Evolutionary conservation across 2,329 filamentous ascomycete genomes (phyloP).

Genomic region (Helminthosporium solani): DNA sequence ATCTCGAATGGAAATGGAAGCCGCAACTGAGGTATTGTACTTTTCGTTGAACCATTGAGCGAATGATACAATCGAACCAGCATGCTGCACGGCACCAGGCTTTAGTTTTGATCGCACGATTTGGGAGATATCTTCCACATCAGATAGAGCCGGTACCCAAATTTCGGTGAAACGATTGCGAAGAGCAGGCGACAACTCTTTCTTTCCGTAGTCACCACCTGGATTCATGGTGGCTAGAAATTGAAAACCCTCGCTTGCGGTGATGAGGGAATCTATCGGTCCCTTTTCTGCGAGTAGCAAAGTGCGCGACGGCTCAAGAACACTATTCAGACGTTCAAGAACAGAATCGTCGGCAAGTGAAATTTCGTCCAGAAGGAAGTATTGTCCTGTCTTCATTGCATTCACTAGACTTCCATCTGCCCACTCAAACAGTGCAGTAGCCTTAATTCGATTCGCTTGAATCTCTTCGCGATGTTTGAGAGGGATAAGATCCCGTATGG

Average conservation of each 20-base stretch:
- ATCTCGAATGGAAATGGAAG: slow-evolving; percentile 86
- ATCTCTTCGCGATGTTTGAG: slow-evolving; percentile 42
- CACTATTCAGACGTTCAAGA: slow-evolving; percentile 91
- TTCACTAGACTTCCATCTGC: slow-evolving; percentile 89
- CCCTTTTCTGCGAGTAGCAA: slow-evolving; percentile 94
- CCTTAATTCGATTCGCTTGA: slow-evolving; percentile 58
- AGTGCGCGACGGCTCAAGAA: slow-evolving; percentile 83
- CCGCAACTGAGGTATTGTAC: slow-evolving; percentile 72
- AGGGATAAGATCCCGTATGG: slow-evolving; percentile 51
- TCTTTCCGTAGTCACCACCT: slow-evolving; percentile 96
- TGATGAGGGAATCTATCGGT: slow-evolving; percentile 75
- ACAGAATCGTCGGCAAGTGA: slow-evolving; percentile 97
- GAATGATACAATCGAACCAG: slow-evolving; percentile 76
- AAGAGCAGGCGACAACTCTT: slow-evolving; percentile 90
- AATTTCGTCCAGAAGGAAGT: slow-evolving; percentile 96
- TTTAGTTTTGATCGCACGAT: slow-evolving; percentile 79
- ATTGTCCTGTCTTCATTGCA: slow-evolving; percentile 85
- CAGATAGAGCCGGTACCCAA: slow-evolving; percentile 88
- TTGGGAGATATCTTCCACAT: slow-evolving; percentile 79
- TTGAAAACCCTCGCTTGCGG: slow-evolving; percentile 78
- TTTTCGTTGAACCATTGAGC: slow-evolving; percentile 87
- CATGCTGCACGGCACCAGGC: slow-evolving; percentile 56
- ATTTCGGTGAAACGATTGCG: slow-evolving; percentile 98
- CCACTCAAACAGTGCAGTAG: slow-evolving; percentile 93
- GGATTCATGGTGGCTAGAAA: slow-evolving; percentile 99